Percentiles rank a stretch among this genome's conserved stretches.
Evolutionary conservation across 805 yeast genomes (phyloP).

Genomic region (Isabelozyma gotoi): DNA sequence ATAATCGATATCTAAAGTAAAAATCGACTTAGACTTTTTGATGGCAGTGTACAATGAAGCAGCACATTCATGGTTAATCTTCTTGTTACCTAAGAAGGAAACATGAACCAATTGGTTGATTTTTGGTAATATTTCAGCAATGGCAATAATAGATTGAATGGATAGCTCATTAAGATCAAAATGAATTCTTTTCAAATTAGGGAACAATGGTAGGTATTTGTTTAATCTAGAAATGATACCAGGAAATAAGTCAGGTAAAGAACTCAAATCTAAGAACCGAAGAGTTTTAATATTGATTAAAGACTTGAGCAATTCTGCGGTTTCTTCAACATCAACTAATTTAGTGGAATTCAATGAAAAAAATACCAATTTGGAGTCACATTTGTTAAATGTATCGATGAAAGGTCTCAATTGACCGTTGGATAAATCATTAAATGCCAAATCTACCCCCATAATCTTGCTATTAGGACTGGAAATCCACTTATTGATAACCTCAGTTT

Average conservation of each 20-base stretch:
- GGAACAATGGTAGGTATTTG: slow-evolving; percentile 45
- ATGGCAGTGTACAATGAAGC: slow-evolving; percentile 52
- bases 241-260: slow-evolving; percentile 53
- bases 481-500: slow-evolving; percentile 41
- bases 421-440: slow-evolving; percentile 54
- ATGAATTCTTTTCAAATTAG: slow-evolving; percentile 49
- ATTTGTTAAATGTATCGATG: slow-evolving; percentile 37
- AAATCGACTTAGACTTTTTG: slow-evolving; percentile 45
- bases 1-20: slow-evolving; percentile 53
- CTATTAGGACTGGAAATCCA: slow-evolving; percentile 48
- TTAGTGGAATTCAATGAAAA: slow-evolving; percentile 54
- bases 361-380: slow-evolving; percentile 41
- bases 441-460: slow-evolving; percentile 54
- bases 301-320: slow-evolving; percentile 33
- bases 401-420: slow-evolving; percentile 48
- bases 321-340: slow-evolving; percentile 40
- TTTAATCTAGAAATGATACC: slow-evolving; percentile 45
- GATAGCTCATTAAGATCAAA: slow-evolving; percentile 54
- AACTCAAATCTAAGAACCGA: slow-evolving; percentile 53
- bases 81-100: slow-evolving; percentile 52
- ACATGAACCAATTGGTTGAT: slow-evolving; percentile 52
- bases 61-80: slow-evolving; percentile 42
- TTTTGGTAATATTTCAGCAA: slow-evolving; percentile 47
- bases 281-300: slow-evolving; percentile 39
- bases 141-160: slow-evolving; percentile 46